Base-by-base conservation (phyloP, 2,329 filamentous ascomycete genomes). In the Colletotrichum sansevieriae region DNA sequence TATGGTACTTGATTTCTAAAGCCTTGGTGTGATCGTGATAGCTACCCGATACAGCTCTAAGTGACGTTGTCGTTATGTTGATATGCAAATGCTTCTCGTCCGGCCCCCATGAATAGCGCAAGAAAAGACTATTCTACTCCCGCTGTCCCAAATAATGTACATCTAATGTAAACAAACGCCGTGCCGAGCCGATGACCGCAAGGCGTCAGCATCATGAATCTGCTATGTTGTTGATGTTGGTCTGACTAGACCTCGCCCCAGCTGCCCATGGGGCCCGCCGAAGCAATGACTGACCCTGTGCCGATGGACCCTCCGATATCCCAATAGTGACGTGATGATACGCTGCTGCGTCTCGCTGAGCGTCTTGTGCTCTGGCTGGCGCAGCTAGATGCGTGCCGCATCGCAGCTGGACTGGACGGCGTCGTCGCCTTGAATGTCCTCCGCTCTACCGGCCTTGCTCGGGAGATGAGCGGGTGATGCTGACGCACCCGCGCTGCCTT, bases 321-420 rank as follows among this genome's bases (percentile, higher is more conserved):
- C 95, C 95, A 98, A 78, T 97, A 98, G 77, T 97, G 93, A 61
- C 94, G 84, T 52, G 90, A 93, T 51, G 92, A 95, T 39, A 89
- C 87, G 72, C 88, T 91, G 74, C 89, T 92, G 60, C 87, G 84
- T 74, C 86, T 85, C 44, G 88, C 90, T 39, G 89, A 93, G 73
- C 91, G 89, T 77, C 91, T 91, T 8, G 93, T 93, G 78, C 93
- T 97, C 80, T 97, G 93, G 76, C 93, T 97, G 4, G 93, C 94
- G 78, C 94, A 97, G 78, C 92, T 97, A 67, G 89, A 81, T 78
- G 81, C 78, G 71, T 85, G 84, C 77, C 81, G 83, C 71, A 84
- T 79, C 29, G 79, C 79, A 59, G 81, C 80, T 29, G 86, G 82
- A 72, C 82, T 86, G 29, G 81, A 78, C 25, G 86, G 85, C 69